phyloP scores from a whole-genome alignment of 1,284 basidiomycete species.

The Ceratobasidium sp. region DNA sequence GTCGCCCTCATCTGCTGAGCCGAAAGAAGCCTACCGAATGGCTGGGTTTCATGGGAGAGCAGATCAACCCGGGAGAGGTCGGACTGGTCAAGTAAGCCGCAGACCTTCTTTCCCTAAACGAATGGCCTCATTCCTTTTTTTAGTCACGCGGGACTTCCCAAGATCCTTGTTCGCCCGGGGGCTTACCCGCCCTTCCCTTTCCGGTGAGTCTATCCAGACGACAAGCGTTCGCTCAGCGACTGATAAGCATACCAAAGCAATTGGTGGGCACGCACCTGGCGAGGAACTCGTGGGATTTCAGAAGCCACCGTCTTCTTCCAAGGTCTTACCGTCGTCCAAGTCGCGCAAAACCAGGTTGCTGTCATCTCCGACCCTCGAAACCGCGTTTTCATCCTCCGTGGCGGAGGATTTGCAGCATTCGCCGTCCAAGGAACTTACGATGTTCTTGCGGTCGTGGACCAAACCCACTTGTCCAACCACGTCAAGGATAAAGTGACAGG shows the following conservation, averaged over 20 bases:
- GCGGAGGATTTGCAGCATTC: slow-evolving; percentile 56
- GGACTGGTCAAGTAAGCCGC: slow-evolving; percentile 64
- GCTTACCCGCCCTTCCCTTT: slow-evolving; percentile 76
- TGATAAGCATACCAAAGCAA: slow-evolving; percentile 53
- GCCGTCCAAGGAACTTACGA: slow-evolving; percentile 75
- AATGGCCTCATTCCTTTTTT: slow-evolving; percentile 55
- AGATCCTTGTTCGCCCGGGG: slow-evolving; percentile 70
- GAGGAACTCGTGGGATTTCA: slow-evolving; percentile 71
- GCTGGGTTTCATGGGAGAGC: slow-evolving; percentile 33
- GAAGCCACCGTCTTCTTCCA: slow-evolving; percentile 78
- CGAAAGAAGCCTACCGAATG: slow-evolving; percentile 54
- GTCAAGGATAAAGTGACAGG: slow-evolving; percentile 64
- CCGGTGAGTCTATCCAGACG: slow-evolving; percentile 48
- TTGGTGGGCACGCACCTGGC: slow-evolving; percentile 78
- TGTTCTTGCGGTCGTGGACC: slow-evolving; percentile 77
- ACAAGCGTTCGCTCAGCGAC: background rate
- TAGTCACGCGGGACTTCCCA: slow-evolving; percentile 78
- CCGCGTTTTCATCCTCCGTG: slow-evolving; percentile 70
- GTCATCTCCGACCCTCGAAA: slow-evolving; percentile 81
- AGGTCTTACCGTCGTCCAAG: slow-evolving; percentile 77
- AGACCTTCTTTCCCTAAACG: slow-evolving; percentile 62
- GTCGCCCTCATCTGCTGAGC: slow-evolving; percentile 61
- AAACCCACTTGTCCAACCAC: slow-evolving; percentile 69
- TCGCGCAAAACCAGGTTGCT: slow-evolving; percentile 76
- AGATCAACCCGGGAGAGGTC: slow-evolving; percentile 70